Percentiles rank a stretch among this genome's conserved stretches.
These are phyloP conservation scores for Allium fistulosum DNA, from an alignment of 106 monocot species.

Conservation along the genomic window DNA sequence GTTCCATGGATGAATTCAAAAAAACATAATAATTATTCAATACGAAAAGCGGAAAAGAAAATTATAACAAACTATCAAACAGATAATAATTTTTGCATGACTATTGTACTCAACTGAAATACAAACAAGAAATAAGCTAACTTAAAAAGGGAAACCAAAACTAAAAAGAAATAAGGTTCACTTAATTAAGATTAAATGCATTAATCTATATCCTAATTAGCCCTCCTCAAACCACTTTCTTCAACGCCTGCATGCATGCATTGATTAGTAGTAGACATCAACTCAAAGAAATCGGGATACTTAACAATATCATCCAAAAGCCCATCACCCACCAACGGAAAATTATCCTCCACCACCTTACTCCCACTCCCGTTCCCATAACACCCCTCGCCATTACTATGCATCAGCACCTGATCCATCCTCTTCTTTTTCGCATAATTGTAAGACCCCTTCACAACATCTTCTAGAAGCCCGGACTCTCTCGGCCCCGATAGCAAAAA, in stretches of 20 bases:
- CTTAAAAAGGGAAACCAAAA: background rate
- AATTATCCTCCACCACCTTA: background rate
- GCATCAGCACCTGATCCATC: too few relatives aligned
- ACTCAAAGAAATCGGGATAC: constrained; percentile 51
- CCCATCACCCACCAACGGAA: constrained; percentile 39
- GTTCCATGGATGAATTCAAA: too few relatives aligned
- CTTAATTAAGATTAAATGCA: too few relatives aligned
- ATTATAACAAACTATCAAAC: too few relatives aligned
- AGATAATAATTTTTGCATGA: too few relatives aligned
- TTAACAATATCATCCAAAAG: constrained; percentile 55
- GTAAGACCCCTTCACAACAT: constrained; percentile 27
- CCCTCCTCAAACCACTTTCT: background rate
- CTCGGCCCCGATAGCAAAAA: constrained; percentile 30
- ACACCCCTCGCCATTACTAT: too few relatives aligned
- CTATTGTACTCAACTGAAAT: background rate
- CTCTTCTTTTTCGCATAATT: constrained; percentile 7
- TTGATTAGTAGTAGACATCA: constrained; percentile 15
- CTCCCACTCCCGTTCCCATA: background rate
- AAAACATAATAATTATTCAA: too few relatives aligned
- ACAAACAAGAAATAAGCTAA: background rate
- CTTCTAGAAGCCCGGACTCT: constrained; percentile 52
- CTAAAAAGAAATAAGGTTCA: too few relatives aligned
- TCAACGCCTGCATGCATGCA: background rate
- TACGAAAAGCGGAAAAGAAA: too few relatives aligned
- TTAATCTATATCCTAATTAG: background rate